Base-by-base conservation (phyloP, 2,329 filamentous ascomycete genomes). In the Ambrosiella xylebori region DNA sequence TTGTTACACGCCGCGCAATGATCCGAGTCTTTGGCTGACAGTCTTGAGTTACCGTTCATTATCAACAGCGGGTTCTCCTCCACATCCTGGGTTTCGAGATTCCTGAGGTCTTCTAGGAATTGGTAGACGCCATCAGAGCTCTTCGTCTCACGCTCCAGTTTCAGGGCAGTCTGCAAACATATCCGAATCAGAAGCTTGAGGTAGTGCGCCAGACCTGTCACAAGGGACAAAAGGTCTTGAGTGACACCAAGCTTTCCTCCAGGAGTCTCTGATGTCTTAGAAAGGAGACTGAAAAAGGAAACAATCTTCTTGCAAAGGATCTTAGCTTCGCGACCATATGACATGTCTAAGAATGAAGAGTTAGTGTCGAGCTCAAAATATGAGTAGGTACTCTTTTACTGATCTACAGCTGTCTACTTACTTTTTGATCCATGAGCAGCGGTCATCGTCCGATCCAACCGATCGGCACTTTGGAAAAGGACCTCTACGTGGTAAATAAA, bases 261-360 rank as follows among this genome's bases (percentile, higher is more conserved):
- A n/a, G 85, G 87, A 7, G 84, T 88, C 66, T 96, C 90, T 67
- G 97, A 91, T 1, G 90, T 93, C 69, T 95, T 95, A 5, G 91
- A 95, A 7, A 98, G 76, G 15, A 98, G 75, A 11, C 89, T 89
- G 69, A 98, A 98, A 74, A 98, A 98, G 35, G 91, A 88, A 5
- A 98, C 93, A 57, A 98, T 95, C 71, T 98, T 98, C 71, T 98
- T 98, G 76, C 93, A 98, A n/a, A 98, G 80, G 55, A 98, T 77
- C 71, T 98, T 98, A n/a, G 93, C 87, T 73, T 98, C 93, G 65
- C 93, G 83, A 15, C 86, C 86, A 68, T 97, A 98, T 8, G 89
- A 88, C 61, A 98, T 77, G 62, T 86, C 89, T 86, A 67, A 56
- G 17, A 27, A 58, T 45, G 44, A 54, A 37, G 40, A 54, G 11